Evolutionary conservation across 2,329 filamentous ascomycete species (phyloP).

Genomic region (Colletotrichum aenigma): DNA sequence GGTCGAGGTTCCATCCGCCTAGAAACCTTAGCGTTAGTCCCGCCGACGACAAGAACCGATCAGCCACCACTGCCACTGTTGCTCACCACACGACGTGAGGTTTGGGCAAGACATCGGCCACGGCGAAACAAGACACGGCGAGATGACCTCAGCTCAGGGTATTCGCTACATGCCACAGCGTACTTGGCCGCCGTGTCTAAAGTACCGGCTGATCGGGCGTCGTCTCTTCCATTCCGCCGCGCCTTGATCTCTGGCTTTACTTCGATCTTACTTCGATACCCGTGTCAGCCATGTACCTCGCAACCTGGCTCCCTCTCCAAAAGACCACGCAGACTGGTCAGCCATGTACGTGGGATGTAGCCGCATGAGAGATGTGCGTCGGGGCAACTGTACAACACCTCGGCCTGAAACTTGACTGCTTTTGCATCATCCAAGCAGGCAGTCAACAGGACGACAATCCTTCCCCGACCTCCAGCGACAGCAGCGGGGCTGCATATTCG

Average conservation of each 20-base stretch:
- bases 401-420: slow-evolving; percentile 7
- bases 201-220: background rate
- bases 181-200: background rate
- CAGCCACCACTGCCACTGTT: background rate
- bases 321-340: background rate
- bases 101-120: background rate
- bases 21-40: slow-evolving; percentile 9
- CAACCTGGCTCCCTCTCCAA: background rate
- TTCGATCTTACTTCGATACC: background rate
- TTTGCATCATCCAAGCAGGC: background rate
- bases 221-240: background rate
- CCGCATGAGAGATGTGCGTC: slow-evolving; percentile 12
- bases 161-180: background rate
- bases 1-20: slow-evolving; percentile 6
- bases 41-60: slow-evolving; percentile 6
- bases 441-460: background rate
- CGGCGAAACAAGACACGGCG: background rate
- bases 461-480: background rate
- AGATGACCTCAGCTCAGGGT: background rate
- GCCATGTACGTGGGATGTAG: background rate
- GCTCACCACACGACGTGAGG: background rate
- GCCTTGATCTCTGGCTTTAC: background rate
- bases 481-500: background rate
- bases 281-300: background rate
- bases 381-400: background rate